Base-by-base conservation (phyloP, 768 basidiomycete genomes). In the Mycena latifolia region DNA sequence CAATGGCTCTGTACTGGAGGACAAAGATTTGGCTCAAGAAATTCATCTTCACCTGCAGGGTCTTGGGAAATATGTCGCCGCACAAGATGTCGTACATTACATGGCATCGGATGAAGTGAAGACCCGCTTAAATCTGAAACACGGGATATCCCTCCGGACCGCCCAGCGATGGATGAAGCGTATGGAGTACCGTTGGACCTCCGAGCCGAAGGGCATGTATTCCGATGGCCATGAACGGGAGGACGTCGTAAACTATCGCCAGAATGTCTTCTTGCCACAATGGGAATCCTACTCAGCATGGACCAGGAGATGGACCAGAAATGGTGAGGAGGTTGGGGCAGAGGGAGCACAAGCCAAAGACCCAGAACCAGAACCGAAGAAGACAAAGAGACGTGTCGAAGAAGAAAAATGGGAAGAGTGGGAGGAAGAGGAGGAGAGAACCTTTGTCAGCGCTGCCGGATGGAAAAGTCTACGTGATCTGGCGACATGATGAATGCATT, bases 241-340 rank as follows among this genome's bases (percentile, higher is more conserved):
- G 11, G 80, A 81, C 72, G 76, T 82, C 10, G 71, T 77, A 0
- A 39, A 70, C 2, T 79, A 81, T 54, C 71, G 70, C 1, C 69
- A 79, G 33, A 53, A 72, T 18, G 50, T 68, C 18, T 77, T 75
- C 57, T 56, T 76, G 1, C 74, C 71, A 28, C 25, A 28, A 24
- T 70, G 68, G 66, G 58, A 65, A 29, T 55, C 69, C 14, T 51
- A 67, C 5, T 65, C 71, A 48, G 31, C 37, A 8, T 46, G 43
- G 12, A 69, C 73, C 37, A 52, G 45, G 20, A 35, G 24, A 28
- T 66, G 59, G 66, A 60, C 22, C 2, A 55, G 41, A 20, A 39
- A 25, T n/a, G n/a, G n/a, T n/a, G n/a, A n/a, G n/a, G n/a, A n/a
- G n/a, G n/a, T n/a, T n/a, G n/a, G n/a, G n/a, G n/a, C n/a, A n/a